Percentiles rank a stretch among this genome's conserved stretches.
Evolutionary conservation across 495 filamentous ascomycete genomes (phyloP).

Genomic region (Trichoderma erinaceum): DNA sequence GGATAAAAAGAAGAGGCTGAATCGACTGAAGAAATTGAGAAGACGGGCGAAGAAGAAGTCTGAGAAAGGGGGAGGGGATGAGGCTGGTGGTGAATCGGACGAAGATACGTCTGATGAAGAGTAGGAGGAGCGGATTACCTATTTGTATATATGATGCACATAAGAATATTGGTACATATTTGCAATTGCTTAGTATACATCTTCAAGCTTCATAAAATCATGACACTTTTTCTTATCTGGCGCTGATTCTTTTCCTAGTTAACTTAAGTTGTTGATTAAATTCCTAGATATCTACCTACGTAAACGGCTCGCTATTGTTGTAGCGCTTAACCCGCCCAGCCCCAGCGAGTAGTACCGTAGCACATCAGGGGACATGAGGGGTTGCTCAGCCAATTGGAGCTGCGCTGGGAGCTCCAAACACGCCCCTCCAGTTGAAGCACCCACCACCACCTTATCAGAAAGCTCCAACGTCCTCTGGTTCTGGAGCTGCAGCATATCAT

Average conservation of each 20-base stretch:
- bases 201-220: no score
- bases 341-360: not conserved
- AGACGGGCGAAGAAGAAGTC: slow-evolving; percentile 44
- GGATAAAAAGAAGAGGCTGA: slow-evolving; percentile 49
- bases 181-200: not conserved
- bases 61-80: slow-evolving; percentile 32
- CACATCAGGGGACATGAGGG: not conserved
- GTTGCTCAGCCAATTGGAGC: slow-evolving; percentile 6
- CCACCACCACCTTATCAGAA: not conserved
- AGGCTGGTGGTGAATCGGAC: not conserved
- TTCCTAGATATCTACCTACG: no score
- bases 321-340: not conserved
- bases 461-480: not conserved
- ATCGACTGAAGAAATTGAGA: slow-evolving; percentile 48
- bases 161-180: not conserved
- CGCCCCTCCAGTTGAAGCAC: not conserved
- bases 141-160: not conserved
- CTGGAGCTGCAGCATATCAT: slow-evolving; percentile 2
- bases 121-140: not conserved
- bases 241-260: not conserved
- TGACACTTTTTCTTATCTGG: no score
- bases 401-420: not conserved
- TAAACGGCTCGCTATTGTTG: not conserved
- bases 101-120: not conserved
- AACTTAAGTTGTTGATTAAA: no score